These are phyloP conservation scores for Leccinum pallidistipes DNA, from an alignment of 1,284 basidiomycete species.

Conservation along the genomic window DNA sequence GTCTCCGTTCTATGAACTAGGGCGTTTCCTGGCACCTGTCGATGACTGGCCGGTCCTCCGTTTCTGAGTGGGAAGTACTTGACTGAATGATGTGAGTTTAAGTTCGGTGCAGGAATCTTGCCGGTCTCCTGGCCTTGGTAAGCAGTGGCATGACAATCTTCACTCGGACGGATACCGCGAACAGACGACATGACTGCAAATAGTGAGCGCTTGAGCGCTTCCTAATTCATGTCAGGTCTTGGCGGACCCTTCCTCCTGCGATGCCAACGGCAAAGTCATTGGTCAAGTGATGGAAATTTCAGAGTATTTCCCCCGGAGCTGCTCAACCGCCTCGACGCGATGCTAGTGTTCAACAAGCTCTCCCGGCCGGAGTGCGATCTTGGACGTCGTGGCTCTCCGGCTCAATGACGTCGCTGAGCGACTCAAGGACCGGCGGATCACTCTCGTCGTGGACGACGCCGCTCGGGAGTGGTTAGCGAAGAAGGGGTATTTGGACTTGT, in stretches of 20 bases:
- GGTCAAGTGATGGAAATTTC: slow-evolving; percentile 56
- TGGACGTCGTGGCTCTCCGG: slow-evolving; percentile 50
- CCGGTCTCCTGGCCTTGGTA: not conserved
- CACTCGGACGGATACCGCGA: no score
- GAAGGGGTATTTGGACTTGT: no score
- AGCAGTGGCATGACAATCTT: not conserved
- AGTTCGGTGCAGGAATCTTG: not conserved
- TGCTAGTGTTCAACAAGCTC: slow-evolving; percentile 86
- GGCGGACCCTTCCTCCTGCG: slow-evolving; percentile 55
- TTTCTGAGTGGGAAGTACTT: not conserved
- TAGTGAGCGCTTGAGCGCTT: no score
- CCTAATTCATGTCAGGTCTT: no score
- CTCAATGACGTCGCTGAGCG: no score
- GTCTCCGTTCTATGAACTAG: not conserved
- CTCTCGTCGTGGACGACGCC: no score
- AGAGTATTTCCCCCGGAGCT: slow-evolving; percentile 87
- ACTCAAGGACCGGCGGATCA: slow-evolving; percentile 56
- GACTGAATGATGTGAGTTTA: not conserved
- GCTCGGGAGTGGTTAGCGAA: no score
- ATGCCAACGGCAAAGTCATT: slow-evolving; percentile 67
- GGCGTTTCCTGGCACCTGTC: not conserved
- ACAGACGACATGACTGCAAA: no score
- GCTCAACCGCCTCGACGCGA: slow-evolving; percentile 86
- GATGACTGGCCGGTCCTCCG: not conserved
- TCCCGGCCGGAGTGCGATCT: slow-evolving; percentile 39